Percentiles rank a stretch among this genome's conserved stretches.
Conservation (phyloP, 2,329 filamentous ascomycete genomes). For the Aspergillus costaricaensis region DNA sequence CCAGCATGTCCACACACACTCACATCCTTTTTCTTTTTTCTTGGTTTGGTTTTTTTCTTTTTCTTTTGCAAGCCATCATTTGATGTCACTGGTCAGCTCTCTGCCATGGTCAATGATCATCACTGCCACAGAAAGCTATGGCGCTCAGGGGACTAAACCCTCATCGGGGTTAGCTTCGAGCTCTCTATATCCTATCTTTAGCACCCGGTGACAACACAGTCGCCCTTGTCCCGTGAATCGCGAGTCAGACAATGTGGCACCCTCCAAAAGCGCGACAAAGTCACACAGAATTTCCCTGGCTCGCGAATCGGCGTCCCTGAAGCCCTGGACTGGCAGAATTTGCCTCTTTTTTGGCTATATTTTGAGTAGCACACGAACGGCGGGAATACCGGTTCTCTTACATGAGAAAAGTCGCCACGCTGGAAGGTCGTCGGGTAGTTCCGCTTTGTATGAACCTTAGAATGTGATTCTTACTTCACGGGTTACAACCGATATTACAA, state of each 20-base stretch:
- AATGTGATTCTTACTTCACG: neutral
- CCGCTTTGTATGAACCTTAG: neutral
- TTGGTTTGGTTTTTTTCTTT: too few species aligned
- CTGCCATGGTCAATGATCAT: constrained; percentile 7
- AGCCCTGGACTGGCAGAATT: neutral
- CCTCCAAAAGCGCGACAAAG: neutral
- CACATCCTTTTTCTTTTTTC: too few species aligned
- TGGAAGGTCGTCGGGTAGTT: neutral
- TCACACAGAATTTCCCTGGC: neutral
- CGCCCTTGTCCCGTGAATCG: too few species aligned
- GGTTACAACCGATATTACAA: neutral
- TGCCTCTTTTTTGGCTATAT: neutral
- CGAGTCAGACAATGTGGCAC: neutral
- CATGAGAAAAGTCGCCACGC: neutral
- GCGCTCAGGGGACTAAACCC: neutral
- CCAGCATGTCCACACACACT: neutral
- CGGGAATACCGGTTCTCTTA: neutral
- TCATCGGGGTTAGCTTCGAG: neutral
- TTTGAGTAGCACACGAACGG: neutral
- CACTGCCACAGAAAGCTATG: constrained; percentile 14
- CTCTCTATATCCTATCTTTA: neutral
- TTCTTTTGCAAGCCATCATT: neutral
- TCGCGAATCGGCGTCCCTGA: neutral
- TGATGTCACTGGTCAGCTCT: neutral
- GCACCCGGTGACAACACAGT: constrained; percentile 1